Conservation (phyloP, 805 yeast genomes). For the Pichia cephalocereana region DNA sequence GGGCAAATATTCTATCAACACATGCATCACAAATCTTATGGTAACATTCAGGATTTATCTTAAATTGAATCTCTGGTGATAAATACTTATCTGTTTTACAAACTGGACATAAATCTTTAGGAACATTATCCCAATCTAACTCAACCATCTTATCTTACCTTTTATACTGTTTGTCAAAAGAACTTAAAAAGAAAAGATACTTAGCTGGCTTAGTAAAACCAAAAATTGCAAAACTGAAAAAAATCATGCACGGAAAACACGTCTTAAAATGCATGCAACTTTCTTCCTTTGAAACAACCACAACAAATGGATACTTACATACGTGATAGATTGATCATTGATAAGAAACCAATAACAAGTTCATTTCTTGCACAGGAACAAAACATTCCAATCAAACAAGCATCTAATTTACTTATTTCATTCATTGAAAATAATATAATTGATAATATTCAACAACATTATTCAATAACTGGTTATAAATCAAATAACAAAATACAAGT, state of each 20-base stretch:
- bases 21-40: slow-evolving; percentile 97
- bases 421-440: background rate
- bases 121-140: slow-evolving; percentile 27
- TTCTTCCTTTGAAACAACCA: background rate
- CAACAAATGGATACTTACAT: background rate
- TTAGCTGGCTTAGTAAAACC: too few relatives aligned
- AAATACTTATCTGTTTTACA: slow-evolving; percentile 92
- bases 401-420: slow-evolving; percentile 10
- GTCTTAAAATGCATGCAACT: too few relatives aligned
- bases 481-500: background rate
- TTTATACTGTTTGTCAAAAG: background rate
- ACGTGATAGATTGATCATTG: background rate
- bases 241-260: too few relatives aligned
- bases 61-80: slow-evolving; percentile 85
- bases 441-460: background rate
- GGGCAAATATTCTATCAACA: slow-evolving; percentile 86
- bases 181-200: too few relatives aligned
- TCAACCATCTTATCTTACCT: slow-evolving; percentile 20
- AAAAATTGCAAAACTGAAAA: too few relatives aligned
- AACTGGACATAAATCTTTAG: slow-evolving; percentile 71
- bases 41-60: slow-evolving; percentile 95
- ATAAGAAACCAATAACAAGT: slow-evolving; percentile 20
- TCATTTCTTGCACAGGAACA: slow-evolving; percentile 16
- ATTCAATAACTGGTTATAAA: background rate
- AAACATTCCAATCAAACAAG: slow-evolving; percentile 11